These are phyloP conservation scores for Penicillium sp. DNA, from an alignment of 2,329 filamentous ascomycete genomes.

Conservation along the genomic window DNA sequence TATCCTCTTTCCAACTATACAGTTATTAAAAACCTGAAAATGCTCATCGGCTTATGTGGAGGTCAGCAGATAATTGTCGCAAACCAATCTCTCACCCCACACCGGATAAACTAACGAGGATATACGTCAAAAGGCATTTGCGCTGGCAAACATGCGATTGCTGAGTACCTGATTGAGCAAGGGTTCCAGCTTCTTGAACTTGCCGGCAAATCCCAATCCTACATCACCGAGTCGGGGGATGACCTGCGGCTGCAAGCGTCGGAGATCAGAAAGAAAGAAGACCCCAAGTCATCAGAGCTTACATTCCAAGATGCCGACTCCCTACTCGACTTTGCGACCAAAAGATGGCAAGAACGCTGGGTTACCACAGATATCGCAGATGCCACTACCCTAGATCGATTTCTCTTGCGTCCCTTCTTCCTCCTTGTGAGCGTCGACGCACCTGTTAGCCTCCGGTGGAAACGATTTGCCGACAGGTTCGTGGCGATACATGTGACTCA, in stretches of 20 bases:
- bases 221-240: slow-evolving; percentile 23
- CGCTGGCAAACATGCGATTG: slow-evolving; percentile 86
- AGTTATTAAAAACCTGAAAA: slow-evolving; percentile 19
- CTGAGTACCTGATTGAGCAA: slow-evolving; percentile 80
- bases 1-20: background rate
- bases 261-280: slow-evolving; percentile 17
- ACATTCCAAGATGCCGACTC: slow-evolving; percentile 62
- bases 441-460: slow-evolving; percentile 79
- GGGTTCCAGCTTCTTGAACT: slow-evolving; percentile 74
- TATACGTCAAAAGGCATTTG: slow-evolving; percentile 66
- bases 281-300: slow-evolving; percentile 20
- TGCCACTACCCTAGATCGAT: slow-evolving; percentile 68
- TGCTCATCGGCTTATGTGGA: slow-evolving; percentile 54
- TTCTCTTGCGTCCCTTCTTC: slow-evolving; percentile 83
- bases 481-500: slow-evolving; percentile 1
- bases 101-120: slow-evolving; percentile 15
- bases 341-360: slow-evolving; percentile 77
- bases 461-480: slow-evolving; percentile 64
- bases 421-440: slow-evolving; percentile 89
- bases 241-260: slow-evolving; percentile 29
- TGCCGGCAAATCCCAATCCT: slow-evolving; percentile 28
- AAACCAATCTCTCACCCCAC: background rate
- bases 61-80: slow-evolving; percentile 32
- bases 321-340: slow-evolving; percentile 81
- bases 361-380: slow-evolving; percentile 81